Evolutionary conservation across 345 rosid species (phyloP).

Genomic region (Xanthoceras sorbifolium): DNA sequence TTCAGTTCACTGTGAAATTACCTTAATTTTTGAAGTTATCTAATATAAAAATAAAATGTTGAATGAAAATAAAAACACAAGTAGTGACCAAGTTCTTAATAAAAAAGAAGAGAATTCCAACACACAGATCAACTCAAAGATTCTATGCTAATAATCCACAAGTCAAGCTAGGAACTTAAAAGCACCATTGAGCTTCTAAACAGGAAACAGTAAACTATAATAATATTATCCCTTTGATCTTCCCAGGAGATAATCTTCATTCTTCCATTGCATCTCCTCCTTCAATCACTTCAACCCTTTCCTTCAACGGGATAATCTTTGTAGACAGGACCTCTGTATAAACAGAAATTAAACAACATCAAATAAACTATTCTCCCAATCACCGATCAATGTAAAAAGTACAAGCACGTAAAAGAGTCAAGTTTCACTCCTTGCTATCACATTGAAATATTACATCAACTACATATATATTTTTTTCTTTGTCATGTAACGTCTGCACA

Average conservation of each 20-base stretch:
- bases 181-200: neutral
- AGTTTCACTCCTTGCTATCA: neutral
- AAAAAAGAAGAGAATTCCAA: neutral
- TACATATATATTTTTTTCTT: neutral
- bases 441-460: neutral
- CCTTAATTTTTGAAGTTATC: neutral
- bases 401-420: neutral
- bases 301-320: conserved; percentile 64
- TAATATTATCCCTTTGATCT: neutral
- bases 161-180: neutral
- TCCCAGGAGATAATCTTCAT: conserved; percentile 20
- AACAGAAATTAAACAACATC: conserved; percentile 18
- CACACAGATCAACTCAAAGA: neutral
- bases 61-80: neutral
- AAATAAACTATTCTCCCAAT: neutral
- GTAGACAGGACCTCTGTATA: conserved; percentile 68
- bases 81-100: conserved; percentile 8
- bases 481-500: neutral
- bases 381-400: neutral
- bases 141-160: conserved; percentile 4
- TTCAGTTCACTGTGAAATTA: neutral
- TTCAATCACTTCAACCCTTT: conserved; percentile 51
- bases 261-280: conserved; percentile 85
- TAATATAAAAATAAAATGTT: neutral
- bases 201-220: neutral